Evolutionary conservation across 768 basidiomycete species (phyloP), one percentile per base, ranked within the genome.

Genomic region (Termitomyces sp.): DNA sequence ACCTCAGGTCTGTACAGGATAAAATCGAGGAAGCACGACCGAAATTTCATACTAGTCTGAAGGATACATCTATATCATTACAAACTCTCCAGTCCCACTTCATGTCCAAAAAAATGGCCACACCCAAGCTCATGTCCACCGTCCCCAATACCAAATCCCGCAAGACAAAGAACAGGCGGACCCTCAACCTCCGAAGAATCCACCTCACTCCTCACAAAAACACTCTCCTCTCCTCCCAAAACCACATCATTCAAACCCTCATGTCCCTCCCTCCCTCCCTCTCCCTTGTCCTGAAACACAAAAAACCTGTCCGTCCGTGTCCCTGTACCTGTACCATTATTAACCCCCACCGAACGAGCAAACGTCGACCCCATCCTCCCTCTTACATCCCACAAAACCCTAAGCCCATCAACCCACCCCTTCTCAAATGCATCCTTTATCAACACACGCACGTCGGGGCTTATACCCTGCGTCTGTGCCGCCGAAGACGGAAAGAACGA

Each of bases 331-430:
- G n/a, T n/a, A n/a, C n/a, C n/a, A n/a, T n/a, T n/a, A n/a, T n/a
- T n/a, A n/a, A n/a, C n/a, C n/a, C n/a, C n/a, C n/a, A n/a, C n/a
- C n/a, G n/a, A n/a, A n/a, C n/a, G n/a, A n/a, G n/a, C n/a, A n/a
- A n/a, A n/a, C 28, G 79, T 82, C 59, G 75, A 69, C 49, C 70
- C 64, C 53, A 83, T 59, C 53, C 84, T 71, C 5, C 65, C 67
- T 30, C 79, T 75, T 14, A 75, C 77, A n/a, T 76, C 76, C n/a
- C 67, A 67, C 23, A 89, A 70, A 46, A 79, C 78, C 16, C 71
- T 67, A 45, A 88, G 62, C 3, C 86, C 88, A 60, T 83, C 79
- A 2, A 68, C 66, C 87, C 87, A 89, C 16, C 87, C 88, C 27
- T 68, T 73, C 64, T 74, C 75, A 62, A 89, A 91, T 59, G 81